phyloP scores from a whole-genome alignment of 2,329 filamentous ascomycete species.

The Herpotrichia juniperi region DNA sequence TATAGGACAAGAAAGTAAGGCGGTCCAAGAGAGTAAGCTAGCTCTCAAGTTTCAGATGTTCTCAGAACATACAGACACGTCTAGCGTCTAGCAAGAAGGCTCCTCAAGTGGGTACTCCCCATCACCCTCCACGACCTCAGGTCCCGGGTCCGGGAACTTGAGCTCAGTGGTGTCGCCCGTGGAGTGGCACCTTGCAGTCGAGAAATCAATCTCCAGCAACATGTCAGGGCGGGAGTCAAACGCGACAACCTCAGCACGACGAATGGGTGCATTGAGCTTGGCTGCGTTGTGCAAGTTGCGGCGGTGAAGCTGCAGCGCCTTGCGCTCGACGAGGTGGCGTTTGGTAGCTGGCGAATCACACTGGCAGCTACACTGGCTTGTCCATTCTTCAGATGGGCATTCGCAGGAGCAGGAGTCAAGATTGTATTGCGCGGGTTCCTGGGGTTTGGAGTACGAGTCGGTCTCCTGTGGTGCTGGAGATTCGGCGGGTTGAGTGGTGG shows the following conservation, averaged over 20 bases:
- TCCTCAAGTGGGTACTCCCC: slow-evolving; percentile 51
- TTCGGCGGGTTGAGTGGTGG: slow-evolving; percentile 11
- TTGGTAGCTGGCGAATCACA: slow-evolving; percentile 23
- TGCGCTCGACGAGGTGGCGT: slow-evolving; percentile 34
- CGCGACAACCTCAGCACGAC: slow-evolving; percentile 38
- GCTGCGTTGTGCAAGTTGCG: slow-evolving; percentile 19
- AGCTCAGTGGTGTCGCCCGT: slow-evolving; percentile 47
- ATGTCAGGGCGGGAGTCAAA: slow-evolving; percentile 50
- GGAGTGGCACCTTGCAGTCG: slow-evolving; percentile 45
- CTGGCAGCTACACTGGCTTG: slow-evolving; percentile 30
- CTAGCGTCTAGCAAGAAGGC: slow-evolving; percentile 32
- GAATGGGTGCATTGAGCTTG: slow-evolving; percentile 25
- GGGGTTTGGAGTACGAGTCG: slow-evolving; percentile 6
- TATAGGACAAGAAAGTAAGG: slow-evolving; percentile 15
- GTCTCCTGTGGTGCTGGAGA: slow-evolving; percentile 11
- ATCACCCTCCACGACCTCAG: slow-evolving; percentile 51
- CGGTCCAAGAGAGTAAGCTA: slow-evolving; percentile 11
- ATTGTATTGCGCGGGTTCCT: slow-evolving; percentile 19
- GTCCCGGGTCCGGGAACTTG: slow-evolving; percentile 50
- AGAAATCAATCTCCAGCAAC: slow-evolving; percentile 47
- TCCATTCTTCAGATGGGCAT: slow-evolving; percentile 28
- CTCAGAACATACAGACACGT: background rate
- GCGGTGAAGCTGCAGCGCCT: slow-evolving; percentile 38
- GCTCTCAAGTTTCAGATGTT: background rate
- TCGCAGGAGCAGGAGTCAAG: slow-evolving; percentile 39